phyloP scores from a whole-genome alignment of 495 filamentous ascomycete genomes.

The Chaetomium cochliodes region DNA sequence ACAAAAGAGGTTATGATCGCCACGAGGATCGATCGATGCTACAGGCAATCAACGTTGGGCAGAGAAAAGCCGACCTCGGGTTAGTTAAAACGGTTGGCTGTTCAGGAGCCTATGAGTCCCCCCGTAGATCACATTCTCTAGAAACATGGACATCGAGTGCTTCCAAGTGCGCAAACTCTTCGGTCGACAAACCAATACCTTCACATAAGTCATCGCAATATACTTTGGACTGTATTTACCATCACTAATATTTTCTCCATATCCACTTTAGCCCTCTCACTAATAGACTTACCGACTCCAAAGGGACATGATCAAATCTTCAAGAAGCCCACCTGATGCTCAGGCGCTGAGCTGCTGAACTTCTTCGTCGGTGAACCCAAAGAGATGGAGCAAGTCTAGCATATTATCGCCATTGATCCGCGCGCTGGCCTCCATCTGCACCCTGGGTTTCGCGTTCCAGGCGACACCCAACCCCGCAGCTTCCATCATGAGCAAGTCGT shows the following conservation, averaged over 20 bases:
- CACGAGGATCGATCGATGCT: too few species aligned
- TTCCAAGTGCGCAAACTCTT: not conserved
- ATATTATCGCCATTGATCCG: constrained; percentile 78
- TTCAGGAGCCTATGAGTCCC: not conserved
- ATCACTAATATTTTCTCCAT: not conserved
- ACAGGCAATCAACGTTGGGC: too few species aligned
- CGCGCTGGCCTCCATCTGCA: constrained; percentile 81
- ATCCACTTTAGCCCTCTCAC: not conserved
- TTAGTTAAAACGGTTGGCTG: too few species aligned
- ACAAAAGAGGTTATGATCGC: not conserved
- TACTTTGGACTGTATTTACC: not conserved
- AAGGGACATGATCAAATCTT: not conserved
- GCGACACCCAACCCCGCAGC: constrained; percentile 87
- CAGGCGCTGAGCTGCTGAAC: constrained; percentile 49
- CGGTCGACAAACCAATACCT: not conserved
- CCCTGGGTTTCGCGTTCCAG: constrained; percentile 88
- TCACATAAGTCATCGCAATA: not conserved
- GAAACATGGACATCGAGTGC: not conserved
- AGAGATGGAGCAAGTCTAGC: constrained; percentile 76
- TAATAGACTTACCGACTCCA: not conserved
- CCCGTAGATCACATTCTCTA: not conserved
- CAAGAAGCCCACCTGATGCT: not conserved
- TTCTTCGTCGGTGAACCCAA: constrained; percentile 72
- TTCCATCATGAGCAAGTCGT: constrained; percentile 90
- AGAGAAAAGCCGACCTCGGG: too few species aligned